Conservation (phyloP, 2,329 filamentous ascomycete genomes). For the Diaporthe eres region DNA sequence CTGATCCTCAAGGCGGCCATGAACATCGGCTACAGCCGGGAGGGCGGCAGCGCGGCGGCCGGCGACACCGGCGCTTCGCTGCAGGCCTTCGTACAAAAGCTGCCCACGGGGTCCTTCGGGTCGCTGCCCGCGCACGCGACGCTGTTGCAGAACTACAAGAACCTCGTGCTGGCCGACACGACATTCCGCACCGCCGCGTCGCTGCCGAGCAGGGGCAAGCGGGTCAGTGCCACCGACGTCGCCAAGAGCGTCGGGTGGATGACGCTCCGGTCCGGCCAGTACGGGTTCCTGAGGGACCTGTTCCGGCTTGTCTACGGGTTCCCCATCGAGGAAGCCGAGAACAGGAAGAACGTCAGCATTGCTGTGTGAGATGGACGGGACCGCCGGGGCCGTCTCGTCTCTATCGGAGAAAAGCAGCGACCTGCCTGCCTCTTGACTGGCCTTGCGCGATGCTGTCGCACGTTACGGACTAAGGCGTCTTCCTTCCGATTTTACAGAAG, state of each 20-base stretch:
- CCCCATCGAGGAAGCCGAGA: conserved; percentile 81
- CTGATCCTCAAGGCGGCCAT: conserved; percentile 88
- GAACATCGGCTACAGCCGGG: conserved; percentile 83
- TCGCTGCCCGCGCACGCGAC: conserved; percentile 77
- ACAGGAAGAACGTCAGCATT: conserved; percentile 75
- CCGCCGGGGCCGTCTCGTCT: not conserved
- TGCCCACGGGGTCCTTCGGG: conserved; percentile 86
- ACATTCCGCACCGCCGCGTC: conserved; percentile 70
- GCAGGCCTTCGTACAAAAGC: conserved; percentile 80
- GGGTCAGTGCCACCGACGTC: conserved; percentile 79
- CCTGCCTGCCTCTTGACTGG: not conserved
- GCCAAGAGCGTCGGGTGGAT: conserved; percentile 85
- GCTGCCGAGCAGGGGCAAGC: conserved; percentile 70
- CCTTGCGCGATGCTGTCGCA: not conserved
- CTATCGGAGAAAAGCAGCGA: too few relatives aligned
- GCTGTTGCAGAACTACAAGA: conserved; percentile 84
- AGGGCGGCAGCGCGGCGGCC: conserved; percentile 46
- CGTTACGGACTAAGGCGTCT: not conserved
- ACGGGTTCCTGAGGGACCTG: conserved; percentile 84
- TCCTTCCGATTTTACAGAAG: not conserved
- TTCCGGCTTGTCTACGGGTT: conserved; percentile 90
- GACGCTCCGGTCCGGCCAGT: conserved; percentile 75
- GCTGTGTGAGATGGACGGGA: conserved; percentile 56
- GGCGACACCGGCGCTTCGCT: conserved; percentile 66
- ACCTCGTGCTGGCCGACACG: conserved; percentile 81